Base-by-base conservation (phyloP, 1,139 yeast genomes). In the Debaryomyces sp. region DNA sequence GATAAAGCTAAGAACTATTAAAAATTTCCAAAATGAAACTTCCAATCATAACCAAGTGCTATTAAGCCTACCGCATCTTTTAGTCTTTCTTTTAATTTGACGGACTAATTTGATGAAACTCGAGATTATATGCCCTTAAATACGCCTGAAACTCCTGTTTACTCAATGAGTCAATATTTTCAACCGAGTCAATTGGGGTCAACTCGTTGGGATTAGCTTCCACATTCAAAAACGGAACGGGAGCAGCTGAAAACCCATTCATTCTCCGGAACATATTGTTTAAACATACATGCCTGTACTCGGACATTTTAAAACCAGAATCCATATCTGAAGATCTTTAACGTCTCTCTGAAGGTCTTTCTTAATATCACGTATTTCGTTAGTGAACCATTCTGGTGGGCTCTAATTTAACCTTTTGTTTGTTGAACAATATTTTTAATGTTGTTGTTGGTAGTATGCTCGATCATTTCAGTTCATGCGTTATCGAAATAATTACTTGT, bases 111-210 rank as follows among this genome's bases (percentile, higher is more conserved):
- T 29, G n/a, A 13, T n/a, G 27, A 32, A 34, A 42, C 5, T 21
- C 9, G 4, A 42, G 22, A 3, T 26, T 26, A 2, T 42, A 42
- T 15, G 40, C 45, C 18, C 15, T 27, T n/a, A 42, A 42, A 7
- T 42, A 42, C 10, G 23, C 8, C n/a, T 26, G 21, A 22, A 41
- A 42, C 6, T 34, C 21, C 3, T 42, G 23, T 18, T 17, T 42
- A 13, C 22, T 27, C 26, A 42, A n/a, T n/a, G n/a, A n/a, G 22
- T 42, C 45, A 42, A 42, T 35, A 6, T 42, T 35, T 35, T 26
- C 18, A 35, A 34, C 30, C 6, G 44, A 41, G 10, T 50, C 52
- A 37, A 53, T 52, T 40, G 53, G 47, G 35, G 44, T 48, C 13
- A 53, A 49, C 27, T 52, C 8, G 15, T 12, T 4, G 5, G 4